Percentiles rank a stretch among this genome's conserved stretches.
Conservation (phyloP, 1,284 basidiomycete genomes). For the Heliocybe sulcata region DNA sequence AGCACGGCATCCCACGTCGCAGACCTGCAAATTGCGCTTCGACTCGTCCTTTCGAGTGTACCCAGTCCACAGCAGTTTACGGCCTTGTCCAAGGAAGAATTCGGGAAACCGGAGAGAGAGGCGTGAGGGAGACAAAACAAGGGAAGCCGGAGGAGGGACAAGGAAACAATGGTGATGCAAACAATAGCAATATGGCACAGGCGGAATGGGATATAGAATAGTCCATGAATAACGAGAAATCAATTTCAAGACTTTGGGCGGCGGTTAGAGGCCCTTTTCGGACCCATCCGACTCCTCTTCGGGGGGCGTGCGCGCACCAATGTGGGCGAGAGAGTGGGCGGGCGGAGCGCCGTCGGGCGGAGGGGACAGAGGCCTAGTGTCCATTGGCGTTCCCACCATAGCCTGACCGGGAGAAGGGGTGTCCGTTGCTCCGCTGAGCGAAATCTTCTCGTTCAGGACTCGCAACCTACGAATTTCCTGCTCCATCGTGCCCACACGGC, state of each 20-base stretch:
- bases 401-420: slow-evolving; percentile 46
- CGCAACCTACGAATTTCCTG: slow-evolving; percentile 61
- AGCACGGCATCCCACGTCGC: background rate
- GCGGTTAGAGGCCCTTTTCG: slow-evolving; percentile 46
- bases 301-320: slow-evolving; percentile 47
- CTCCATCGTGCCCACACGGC: slow-evolving; percentile 55
- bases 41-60: background rate
- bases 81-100: background rate
- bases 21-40: background rate
- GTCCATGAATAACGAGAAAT: background rate
- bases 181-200: background rate
- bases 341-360: slow-evolving; percentile 44
- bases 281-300: slow-evolving; percentile 56
- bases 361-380: slow-evolving; percentile 54
- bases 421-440: slow-evolving; percentile 42
- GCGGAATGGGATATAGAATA: background rate
- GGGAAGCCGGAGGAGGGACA: background rate
- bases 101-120: background rate
- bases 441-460: slow-evolving; percentile 73
- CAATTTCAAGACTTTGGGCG: background rate
- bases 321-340: slow-evolving; percentile 40
- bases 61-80: background rate
- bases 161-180: background rate
- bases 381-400: slow-evolving; percentile 26
- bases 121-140: background rate